These are phyloP conservation scores for Ustilago xerochloae DNA, from an alignment of 1,284 basidiomycete species.

Conservation along the genomic window DNA sequence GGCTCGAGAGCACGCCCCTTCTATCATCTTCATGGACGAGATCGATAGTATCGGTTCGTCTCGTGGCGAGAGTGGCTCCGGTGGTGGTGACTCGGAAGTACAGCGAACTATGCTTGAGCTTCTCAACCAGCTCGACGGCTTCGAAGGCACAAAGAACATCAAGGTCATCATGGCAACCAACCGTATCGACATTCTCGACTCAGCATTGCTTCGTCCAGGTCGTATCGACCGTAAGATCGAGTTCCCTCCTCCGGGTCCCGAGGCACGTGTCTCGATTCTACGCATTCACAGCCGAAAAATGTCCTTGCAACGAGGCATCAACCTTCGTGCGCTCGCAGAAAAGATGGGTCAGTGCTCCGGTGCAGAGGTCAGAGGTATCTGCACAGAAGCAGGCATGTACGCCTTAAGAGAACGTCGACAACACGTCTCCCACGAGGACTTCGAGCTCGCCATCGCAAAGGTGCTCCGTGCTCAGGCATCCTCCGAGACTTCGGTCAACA, in stretches of 20 bases:
- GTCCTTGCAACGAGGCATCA: constrained; percentile 97
- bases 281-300: constrained; percentile 99
- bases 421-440: constrained; percentile 96
- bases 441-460: constrained; percentile 97
- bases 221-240: constrained; percentile 99
- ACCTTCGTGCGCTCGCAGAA: constrained; percentile 90
- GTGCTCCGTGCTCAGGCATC: constrained; percentile 71
- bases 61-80: constrained; percentile 81
- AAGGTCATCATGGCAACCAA: constrained; percentile 99
- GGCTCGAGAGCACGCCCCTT: constrained; percentile 98
- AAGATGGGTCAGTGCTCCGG: constrained; percentile 99
- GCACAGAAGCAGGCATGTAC: constrained; percentile 99
- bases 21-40: constrained; percentile 99
- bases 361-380: constrained; percentile 97
- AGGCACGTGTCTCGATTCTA: constrained; percentile 94
- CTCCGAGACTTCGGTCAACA: constrained; percentile 66
- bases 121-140: constrained; percentile 96
- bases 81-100: constrained; percentile 90
- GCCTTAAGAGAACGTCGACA: constrained; percentile 92
- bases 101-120: constrained; percentile 98
- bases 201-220: constrained; percentile 91
- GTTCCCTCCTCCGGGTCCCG: constrained; percentile 97
- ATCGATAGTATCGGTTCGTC: constrained; percentile 98
- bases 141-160: constrained; percentile 98
- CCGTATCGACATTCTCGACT: constrained; percentile 96